Conservation (phyloP, 1,284 basidiomycete genomes). For the Cutaneotrichosporon cyanovorans region DNA sequence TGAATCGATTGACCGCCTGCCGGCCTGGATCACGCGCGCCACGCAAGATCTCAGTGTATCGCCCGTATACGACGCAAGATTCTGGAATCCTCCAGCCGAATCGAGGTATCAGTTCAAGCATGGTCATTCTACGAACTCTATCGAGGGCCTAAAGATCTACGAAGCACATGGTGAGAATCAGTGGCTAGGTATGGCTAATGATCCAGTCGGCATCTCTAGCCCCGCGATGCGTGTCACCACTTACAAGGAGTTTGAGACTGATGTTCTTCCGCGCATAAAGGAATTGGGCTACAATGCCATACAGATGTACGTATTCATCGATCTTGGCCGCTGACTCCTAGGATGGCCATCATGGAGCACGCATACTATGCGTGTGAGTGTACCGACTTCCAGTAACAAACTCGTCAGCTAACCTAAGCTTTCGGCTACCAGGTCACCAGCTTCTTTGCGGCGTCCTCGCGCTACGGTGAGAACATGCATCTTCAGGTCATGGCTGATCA, state of each 20-base stretch:
- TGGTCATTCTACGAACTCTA: conserved; percentile 32
- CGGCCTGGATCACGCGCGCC: conserved; percentile 89
- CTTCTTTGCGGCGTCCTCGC: conserved; percentile 95
- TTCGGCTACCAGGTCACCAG: conserved; percentile 97
- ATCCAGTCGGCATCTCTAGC: conserved; percentile 84
- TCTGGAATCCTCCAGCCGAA: conserved; percentile 83
- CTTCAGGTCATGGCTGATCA: conserved; percentile 6
- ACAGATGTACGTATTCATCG: conserved; percentile 54
- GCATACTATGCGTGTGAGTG: conserved; percentile 91
- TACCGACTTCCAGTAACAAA: conserved; percentile 3
- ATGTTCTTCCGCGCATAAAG: conserved; percentile 80
- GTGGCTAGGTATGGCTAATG: background rate
- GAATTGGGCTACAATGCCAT: conserved; percentile 92
- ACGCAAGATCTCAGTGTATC: conserved; percentile 88
- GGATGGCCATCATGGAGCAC: conserved; percentile 95
- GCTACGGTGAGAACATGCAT: conserved; percentile 54
- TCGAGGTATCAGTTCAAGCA: conserved; percentile 78
- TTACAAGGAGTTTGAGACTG: conserved; percentile 87
- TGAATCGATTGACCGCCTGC: conserved; percentile 79
- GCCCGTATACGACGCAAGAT: conserved; percentile 89
- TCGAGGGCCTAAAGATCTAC: conserved; percentile 71
- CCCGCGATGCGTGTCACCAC: conserved; percentile 78
- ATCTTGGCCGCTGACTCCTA: conserved; percentile 18
- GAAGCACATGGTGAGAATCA: conserved; percentile 64
- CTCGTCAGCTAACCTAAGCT: conserved; percentile 48